These are phyloP conservation scores for Neopestalotiopsis clavispora DNA, from an alignment of 2,329 filamentous ascomycete species.

Conservation along the genomic window DNA sequence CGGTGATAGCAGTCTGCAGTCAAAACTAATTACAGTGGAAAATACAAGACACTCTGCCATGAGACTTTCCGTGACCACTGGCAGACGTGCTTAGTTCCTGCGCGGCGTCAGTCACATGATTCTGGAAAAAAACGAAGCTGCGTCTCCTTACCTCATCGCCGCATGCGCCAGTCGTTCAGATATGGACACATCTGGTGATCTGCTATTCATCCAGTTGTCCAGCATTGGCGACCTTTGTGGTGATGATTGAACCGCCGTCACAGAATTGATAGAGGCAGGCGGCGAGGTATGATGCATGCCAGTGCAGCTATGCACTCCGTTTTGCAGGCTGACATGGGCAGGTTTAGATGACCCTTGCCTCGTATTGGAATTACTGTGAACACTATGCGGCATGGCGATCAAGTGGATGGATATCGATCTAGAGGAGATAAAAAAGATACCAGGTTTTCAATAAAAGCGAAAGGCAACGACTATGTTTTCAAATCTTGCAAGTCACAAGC, in stretches of 20 bases:
- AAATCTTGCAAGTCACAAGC: background rate
- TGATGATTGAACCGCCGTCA: background rate
- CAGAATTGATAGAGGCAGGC: background rate
- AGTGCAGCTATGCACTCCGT: background rate
- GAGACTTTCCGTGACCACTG: background rate
- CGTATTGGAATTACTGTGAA: conserved; percentile 3
- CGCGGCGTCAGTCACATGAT: background rate
- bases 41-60: background rate
- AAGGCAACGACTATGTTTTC: background rate
- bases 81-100: background rate
- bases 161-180: background rate
- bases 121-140: background rate
- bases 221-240: background rate
- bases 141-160: conserved; percentile 2
- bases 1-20: background rate
- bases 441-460: conserved; percentile 3
- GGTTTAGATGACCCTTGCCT: background rate
- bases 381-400: conserved; percentile 14
- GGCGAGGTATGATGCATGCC: background rate
- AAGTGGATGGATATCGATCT: background rate
- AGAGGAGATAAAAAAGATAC: background rate
- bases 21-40: background rate
- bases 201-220: conserved; percentile 1
- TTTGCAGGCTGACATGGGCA: background rate
- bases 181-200: background rate